Base-by-base conservation (phyloP, 2,329 filamentous ascomycete species). In the Dothideomycetes sp. region DNA sequence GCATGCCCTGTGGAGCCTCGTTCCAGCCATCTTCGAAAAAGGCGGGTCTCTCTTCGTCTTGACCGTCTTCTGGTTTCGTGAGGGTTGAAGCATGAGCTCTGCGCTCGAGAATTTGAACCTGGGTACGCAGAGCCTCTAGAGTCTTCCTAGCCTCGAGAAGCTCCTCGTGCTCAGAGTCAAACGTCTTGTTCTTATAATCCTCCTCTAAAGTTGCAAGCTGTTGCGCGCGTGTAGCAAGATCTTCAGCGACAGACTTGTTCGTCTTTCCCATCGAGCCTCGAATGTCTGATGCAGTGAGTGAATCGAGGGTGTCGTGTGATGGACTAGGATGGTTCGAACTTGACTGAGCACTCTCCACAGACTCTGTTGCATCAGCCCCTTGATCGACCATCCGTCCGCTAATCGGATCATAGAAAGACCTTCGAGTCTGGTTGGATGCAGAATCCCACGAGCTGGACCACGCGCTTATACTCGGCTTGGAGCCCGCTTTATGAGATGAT, bases 211-310 rank as follows among this genome's bases (percentile, higher is more conserved):
- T 31, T 8, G 19, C 30, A 15, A 19, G 18, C 5, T 12, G 9
- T 2, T 24, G 19, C 12, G 38, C 18, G 9, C 22, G 30, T 16
- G 31, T 36, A 10, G 24, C 17, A 9, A 16, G 11, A 17, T 7
- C 9, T 5, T 43, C 24, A 15, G 42, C 43, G 10, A 17, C 36
- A 14, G 42, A 47, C 19, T 41, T 49, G 19, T 47, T 58, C 11
- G 38, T 38, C 37, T 56, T 56, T n/a, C 60, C 59, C 55, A 67
- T 65, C 12, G 56, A 55, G 19, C 64, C 62, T 18, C 64, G 58
- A n/a, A 67, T 57, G 16, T 61, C 54, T 10, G 53, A 55, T 4
- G 63, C 60, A 35, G 55, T 65, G 19, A 68, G 49, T 5, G 57
- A 50, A 35, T 68, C 63, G 14, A 66, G 48, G 38, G 66, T 61